A percentile compares a stretch with the other conserved stretches of the same genome.
Conservation (phyloP, 2,329 filamentous ascomycete genomes). For the Chaetomium sp. region DNA sequence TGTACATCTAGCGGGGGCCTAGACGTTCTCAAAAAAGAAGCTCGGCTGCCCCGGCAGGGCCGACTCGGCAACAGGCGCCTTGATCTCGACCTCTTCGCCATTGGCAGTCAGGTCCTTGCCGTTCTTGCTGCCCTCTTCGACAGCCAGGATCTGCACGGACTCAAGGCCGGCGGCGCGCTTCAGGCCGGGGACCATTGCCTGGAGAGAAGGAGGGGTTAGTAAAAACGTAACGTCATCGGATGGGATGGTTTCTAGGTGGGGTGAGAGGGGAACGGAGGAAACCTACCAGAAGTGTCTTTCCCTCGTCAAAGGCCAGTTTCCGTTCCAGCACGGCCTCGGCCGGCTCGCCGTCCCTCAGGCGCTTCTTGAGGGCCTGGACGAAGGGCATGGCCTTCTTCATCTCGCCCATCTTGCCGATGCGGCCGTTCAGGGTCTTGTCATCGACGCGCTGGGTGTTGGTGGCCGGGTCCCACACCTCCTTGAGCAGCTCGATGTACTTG, state of each 20-base stretch:
- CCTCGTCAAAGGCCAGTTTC: constrained; percentile 85
- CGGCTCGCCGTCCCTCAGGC: constrained; percentile 71
- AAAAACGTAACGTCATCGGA: background rate
- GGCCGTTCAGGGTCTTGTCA: constrained; percentile 77
- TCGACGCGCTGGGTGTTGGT: constrained; percentile 63
- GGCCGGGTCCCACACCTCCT: constrained; percentile 65
- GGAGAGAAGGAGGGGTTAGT: background rate
- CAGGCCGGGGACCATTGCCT: constrained; percentile 76
- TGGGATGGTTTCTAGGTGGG: background rate
- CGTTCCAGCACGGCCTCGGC: constrained; percentile 73
- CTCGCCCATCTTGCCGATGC: constrained; percentile 80
- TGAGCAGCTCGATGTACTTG: constrained; percentile 80
- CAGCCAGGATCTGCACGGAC: constrained; percentile 70
- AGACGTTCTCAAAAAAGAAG: constrained; percentile 82
- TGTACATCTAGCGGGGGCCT: background rate
- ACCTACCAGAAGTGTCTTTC: constrained; percentile 59
- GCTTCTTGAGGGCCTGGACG: constrained; percentile 82
- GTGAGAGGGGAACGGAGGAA: background rate
- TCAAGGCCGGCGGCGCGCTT: constrained; percentile 73
- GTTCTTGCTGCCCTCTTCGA: constrained; percentile 70
- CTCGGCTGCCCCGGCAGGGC: constrained; percentile 81
- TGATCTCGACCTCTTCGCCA: constrained; percentile 58
- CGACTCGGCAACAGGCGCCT: constrained; percentile 64
- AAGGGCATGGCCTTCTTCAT: constrained; percentile 99
- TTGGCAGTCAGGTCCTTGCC: constrained; percentile 57